These are phyloP conservation scores for Didymella segeticola DNA, from an alignment of 2,329 filamentous ascomycete species.

Conservation along the genomic window DNA sequence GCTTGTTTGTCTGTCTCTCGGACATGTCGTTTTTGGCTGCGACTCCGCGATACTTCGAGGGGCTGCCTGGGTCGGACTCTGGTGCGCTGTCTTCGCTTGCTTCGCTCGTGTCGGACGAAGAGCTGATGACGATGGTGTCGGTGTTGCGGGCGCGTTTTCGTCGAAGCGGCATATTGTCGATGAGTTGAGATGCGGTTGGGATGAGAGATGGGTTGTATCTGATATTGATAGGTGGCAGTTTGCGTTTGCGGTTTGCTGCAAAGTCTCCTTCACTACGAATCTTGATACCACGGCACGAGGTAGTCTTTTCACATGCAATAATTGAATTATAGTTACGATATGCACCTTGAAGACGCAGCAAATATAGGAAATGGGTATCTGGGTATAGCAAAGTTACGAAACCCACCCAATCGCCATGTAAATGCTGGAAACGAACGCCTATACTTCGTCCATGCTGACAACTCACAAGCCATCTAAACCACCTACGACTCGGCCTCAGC, in stretches of 20 bases:
- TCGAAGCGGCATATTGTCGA: neutral
- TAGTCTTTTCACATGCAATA: too few species aligned
- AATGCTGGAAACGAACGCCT: neutral
- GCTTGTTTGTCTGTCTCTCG: neutral
- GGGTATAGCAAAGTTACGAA: slow-evolving; percentile 8
- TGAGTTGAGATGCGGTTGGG: neutral
- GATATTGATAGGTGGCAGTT: neutral
- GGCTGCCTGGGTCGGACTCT: neutral
- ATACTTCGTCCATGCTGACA: neutral
- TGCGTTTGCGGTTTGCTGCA: neutral
- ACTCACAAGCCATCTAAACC: too few species aligned
- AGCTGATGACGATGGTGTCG: neutral
- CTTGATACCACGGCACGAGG: neutral
- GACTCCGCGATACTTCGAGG: neutral
- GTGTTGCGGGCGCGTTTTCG: neutral
- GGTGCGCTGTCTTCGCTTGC: neutral
- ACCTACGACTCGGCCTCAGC: slow-evolving; percentile 59
- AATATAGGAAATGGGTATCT: slow-evolving; percentile 21
- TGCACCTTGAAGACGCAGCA: neutral
- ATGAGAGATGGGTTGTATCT: neutral
- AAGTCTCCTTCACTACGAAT: neutral
- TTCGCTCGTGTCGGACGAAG: neutral
- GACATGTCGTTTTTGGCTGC: neutral
- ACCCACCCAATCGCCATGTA: slow-evolving; percentile 1
- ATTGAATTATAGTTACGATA: too few species aligned